These are phyloP conservation scores for Podosphaera fusca DNA, from an alignment of 2,329 filamentous ascomycete genomes.

Conservation along the genomic window DNA sequence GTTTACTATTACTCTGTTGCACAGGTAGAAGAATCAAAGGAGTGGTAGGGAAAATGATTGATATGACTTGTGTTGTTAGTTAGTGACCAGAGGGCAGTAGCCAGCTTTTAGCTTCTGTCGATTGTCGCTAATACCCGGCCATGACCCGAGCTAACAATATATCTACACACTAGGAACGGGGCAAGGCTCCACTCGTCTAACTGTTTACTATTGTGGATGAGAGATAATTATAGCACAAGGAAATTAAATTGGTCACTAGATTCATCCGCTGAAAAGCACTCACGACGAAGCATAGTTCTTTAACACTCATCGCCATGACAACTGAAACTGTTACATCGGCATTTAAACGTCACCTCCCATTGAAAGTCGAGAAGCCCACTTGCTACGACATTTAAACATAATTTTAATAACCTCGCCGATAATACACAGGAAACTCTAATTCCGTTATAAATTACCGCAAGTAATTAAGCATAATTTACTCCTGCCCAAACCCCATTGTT, in stretches of 20 bases:
- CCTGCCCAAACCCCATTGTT: slow-evolving; percentile 95
- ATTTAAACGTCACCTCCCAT: not conserved
- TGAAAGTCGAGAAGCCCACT: not conserved
- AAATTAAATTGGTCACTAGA: not conserved
- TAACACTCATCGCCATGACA: not conserved
- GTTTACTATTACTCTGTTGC: not conserved
- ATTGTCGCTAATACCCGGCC: not conserved
- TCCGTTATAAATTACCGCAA: slow-evolving; percentile 7
- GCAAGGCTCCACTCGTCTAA: not conserved
- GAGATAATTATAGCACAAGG: not conserved
- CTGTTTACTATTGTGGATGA: not conserved
- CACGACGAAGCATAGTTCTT: not conserved
- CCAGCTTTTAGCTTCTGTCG: not conserved
- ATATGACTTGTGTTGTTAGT: not conserved
- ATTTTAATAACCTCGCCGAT: not conserved
- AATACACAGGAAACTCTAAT: not conserved
- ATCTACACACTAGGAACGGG: not conserved
- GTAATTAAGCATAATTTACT: slow-evolving; percentile 27
- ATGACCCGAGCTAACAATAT: not conserved
- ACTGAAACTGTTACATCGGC: not conserved
- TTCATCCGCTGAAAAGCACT: not conserved
- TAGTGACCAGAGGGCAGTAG: not conserved
- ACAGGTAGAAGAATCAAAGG: not conserved
- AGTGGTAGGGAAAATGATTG: not conserved
- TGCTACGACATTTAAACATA: not conserved